These are phyloP conservation scores for Trematosphaeria pertusa DNA, from an alignment of 2,329 filamentous ascomycete genomes.

Conservation along the genomic window DNA sequence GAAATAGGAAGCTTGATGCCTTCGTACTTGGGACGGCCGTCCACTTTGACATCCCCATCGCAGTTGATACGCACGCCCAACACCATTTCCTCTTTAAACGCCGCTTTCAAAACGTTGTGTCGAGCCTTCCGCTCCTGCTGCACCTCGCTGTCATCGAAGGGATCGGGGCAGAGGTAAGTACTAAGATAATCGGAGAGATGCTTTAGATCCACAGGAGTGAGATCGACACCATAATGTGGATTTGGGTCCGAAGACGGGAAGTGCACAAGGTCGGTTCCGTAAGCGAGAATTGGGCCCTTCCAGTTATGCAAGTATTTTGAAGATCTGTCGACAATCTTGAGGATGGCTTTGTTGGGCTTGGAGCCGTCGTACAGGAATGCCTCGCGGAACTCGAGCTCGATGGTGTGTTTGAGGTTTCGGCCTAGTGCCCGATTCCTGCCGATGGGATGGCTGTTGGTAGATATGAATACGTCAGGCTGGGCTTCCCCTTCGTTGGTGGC, in stretches of 20 bases:
- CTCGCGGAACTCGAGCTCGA: slow-evolving; percentile 11
- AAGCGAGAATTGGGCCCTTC: background rate
- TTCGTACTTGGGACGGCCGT: background rate
- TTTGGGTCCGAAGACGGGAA: too few species aligned
- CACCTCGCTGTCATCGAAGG: too few species aligned
- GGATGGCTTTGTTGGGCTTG: background rate
- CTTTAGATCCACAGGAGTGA: too few species aligned
- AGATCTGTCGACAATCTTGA: background rate
- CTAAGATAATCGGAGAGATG: too few species aligned
- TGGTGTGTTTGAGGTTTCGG: slow-evolving; percentile 5
- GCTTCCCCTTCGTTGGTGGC: too few species aligned
- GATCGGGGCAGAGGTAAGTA: too few species aligned
- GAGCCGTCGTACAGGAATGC: slow-evolving; percentile 14
- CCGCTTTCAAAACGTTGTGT: too few species aligned
- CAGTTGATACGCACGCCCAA: background rate
- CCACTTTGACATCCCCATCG: background rate
- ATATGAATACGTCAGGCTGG: too few species aligned
- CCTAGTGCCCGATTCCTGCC: background rate
- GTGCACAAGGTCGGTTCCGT: background rate
- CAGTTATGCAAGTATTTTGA: background rate
- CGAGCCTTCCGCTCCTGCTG: too few species aligned
- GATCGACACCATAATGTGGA: too few species aligned
- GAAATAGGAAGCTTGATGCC: background rate
- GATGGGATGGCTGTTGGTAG: background rate
- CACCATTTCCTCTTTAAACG: too few species aligned